These are phyloP conservation scores for Syzygium aqueum DNA, from an alignment of 345 rosid genomes.

Conservation along the genomic window DNA sequence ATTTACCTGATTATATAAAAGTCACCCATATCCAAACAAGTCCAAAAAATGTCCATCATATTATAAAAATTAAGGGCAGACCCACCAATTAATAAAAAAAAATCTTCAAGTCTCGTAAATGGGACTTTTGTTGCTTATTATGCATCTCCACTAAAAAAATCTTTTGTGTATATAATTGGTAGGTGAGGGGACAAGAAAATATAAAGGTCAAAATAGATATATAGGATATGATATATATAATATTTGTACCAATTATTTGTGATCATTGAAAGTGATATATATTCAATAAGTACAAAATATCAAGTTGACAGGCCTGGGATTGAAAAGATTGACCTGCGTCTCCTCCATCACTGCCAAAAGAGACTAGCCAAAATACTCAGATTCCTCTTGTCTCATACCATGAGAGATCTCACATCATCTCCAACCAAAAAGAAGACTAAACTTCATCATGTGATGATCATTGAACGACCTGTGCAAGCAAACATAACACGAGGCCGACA, in stretches of 20 bases:
- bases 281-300: slow-evolving; percentile 33
- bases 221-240: background rate
- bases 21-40: background rate
- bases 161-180: slow-evolving; percentile 1
- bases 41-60: background rate
- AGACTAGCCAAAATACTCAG: background rate
- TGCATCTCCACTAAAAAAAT: background rate
- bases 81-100: background rate
- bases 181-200: slow-evolving; percentile 32
- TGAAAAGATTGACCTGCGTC: slow-evolving; percentile 56
- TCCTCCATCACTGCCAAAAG: slow-evolving; percentile 15
- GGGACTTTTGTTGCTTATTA: background rate
- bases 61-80: background rate
- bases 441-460: background rate
- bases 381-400: background rate
- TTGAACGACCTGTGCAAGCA: background rate
- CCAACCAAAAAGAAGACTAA: slow-evolving; percentile 10
- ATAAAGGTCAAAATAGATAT: slow-evolving; percentile 11
- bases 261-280: background rate
- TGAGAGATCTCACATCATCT: slow-evolving; percentile 1
- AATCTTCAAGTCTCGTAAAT: background rate
- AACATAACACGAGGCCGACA: background rate
- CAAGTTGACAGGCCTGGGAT: slow-evolving; percentile 39
- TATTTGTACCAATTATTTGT: background rate
- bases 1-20: background rate